Percentiles rank a stretch among this genome's conserved stretches.
Conservation (phyloP, 1,284 basidiomycete species). For the Papiliotrema laurentii region DNA sequence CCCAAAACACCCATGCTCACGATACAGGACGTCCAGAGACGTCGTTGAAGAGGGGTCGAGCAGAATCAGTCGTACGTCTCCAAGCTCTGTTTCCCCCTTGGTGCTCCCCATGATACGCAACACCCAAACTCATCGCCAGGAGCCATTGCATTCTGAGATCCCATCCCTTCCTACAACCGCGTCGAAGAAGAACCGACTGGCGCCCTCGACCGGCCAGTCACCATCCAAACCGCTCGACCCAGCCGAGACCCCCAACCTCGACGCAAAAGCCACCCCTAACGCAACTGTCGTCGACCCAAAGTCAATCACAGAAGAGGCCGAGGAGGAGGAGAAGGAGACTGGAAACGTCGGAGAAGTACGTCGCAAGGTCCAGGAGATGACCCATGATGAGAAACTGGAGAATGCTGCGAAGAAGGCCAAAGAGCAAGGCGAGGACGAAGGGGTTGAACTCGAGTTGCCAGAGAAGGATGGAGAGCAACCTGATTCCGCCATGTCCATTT, state of each 20-base stretch:
- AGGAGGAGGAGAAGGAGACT: slow-evolving; percentile 8
- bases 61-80: slow-evolving; percentile 40
- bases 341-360: slow-evolving; percentile 32
- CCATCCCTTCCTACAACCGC: slow-evolving; percentile 14
- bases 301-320: slow-evolving; percentile 4
- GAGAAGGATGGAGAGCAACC: not conserved
- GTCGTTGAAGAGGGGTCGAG: slow-evolving; percentile 41
- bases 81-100: not conserved
- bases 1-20: too few relatives aligned
- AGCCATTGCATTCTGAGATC: slow-evolving; percentile 4
- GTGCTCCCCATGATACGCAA: not conserved
- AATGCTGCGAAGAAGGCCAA: too few relatives aligned
- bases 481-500: slow-evolving; percentile 1
- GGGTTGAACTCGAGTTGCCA: not conserved
- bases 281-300: not conserved
- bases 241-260: slow-evolving; percentile 1
- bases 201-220: slow-evolving; percentile 6
- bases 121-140: slow-evolving; percentile 3
- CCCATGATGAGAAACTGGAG: slow-evolving; percentile 21
- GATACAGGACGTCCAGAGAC: slow-evolving; percentile 10
- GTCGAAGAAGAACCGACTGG: slow-evolving; percentile 45
- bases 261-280: not conserved
- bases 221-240: slow-evolving; percentile 9
- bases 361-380: slow-evolving; percentile 35
- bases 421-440: slow-evolving; percentile 5